phyloP scores from a whole-genome alignment of 2,329 filamentous ascomycete species.

The Orbilia quercus region DNA sequence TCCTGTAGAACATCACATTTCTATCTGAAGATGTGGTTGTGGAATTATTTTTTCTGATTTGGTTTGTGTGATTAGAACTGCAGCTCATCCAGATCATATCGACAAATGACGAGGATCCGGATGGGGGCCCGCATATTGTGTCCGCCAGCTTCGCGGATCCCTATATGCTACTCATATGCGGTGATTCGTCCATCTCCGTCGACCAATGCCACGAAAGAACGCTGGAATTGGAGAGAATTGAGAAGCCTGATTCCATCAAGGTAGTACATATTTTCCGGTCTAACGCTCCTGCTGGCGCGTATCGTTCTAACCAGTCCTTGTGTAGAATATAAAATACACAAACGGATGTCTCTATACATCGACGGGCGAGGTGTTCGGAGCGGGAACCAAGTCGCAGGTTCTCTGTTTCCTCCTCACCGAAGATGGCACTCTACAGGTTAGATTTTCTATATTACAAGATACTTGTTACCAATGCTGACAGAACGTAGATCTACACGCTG shows the following conservation, averaged over 20 bases:
- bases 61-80: constrained; percentile 71
- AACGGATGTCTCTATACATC: constrained; percentile 87
- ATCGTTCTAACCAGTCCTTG: neutral
- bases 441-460: constrained; percentile 61
- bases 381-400: constrained; percentile 60
- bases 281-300: neutral
- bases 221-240: constrained; percentile 80
- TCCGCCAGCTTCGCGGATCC: constrained; percentile 87
- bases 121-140: constrained; percentile 79
- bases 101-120: constrained; percentile 90
- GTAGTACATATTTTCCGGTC: constrained; percentile 12
- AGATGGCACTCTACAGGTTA: constrained; percentile 78
- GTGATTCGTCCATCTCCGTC: constrained; percentile 83
- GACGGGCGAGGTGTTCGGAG: constrained; percentile 68
- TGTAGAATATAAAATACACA: constrained; percentile 76
- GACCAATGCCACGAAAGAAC: constrained; percentile 82
- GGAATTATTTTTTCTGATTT: constrained; percentile 60
- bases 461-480: neutral
- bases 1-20: constrained; percentile 30
- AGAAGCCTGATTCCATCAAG: constrained; percentile 44
- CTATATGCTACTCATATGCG: constrained; percentile 82
- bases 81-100: constrained; percentile 90
- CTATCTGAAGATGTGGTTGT: constrained; percentile 60
- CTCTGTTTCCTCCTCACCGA: constrained; percentile 79
- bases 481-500: constrained; percentile 77